Base-by-base conservation (phyloP, 2,329 filamentous ascomycete species). In the Stagonosporopsis vannaccii region DNA sequence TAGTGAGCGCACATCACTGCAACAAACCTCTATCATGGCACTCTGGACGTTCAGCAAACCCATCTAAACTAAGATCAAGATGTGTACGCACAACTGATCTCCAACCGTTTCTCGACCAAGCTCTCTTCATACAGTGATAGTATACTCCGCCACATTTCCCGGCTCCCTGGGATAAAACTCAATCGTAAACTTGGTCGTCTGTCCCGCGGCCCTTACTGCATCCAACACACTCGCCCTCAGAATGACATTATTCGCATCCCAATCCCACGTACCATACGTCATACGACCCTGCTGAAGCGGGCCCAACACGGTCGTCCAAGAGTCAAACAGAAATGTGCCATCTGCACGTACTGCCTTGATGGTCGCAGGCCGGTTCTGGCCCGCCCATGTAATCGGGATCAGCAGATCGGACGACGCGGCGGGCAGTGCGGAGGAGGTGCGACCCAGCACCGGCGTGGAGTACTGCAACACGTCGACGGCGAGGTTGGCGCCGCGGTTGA, bases 261-360 rank as follows among this genome's bases (percentile, higher is more conserved):
- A 85, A 45, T 80, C 79, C 79, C 81, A 87, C 52, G 69, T 76
- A 8, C 67, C 74, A 53, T 80, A 85, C 2, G 84, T 86, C 59
- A 71, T 69, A 8, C 74, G 51, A 0, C 62, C 75, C 59, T 84
- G 77, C 64, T 86, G 83, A 22, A 87, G 66, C 2, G 80, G 76
- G 0, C 81, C 81, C 1, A 86, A 70, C 26, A 78, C 84, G 63
- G 78, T 69, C 0, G 85, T 87, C 82, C 82, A 87, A 45, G 82
- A 79, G 59, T 87, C 85, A 4, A 83, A 77, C 6, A 87, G 66
- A 48, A 78, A 83, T 6, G 70, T 76, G 1, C 82, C 83, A 56
- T 84, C 81, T 1, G 64, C 69, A 19, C 78, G 79, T 5, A 81
- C 41, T 9, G 83, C 82, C 60, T 82, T 82, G 2, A 86, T 78